Percentiles rank a stretch among this genome's conserved stretches.
phyloP scores from a whole-genome alignment of 345 rosid genomes.

The Aquilaria yunnanensis region DNA sequence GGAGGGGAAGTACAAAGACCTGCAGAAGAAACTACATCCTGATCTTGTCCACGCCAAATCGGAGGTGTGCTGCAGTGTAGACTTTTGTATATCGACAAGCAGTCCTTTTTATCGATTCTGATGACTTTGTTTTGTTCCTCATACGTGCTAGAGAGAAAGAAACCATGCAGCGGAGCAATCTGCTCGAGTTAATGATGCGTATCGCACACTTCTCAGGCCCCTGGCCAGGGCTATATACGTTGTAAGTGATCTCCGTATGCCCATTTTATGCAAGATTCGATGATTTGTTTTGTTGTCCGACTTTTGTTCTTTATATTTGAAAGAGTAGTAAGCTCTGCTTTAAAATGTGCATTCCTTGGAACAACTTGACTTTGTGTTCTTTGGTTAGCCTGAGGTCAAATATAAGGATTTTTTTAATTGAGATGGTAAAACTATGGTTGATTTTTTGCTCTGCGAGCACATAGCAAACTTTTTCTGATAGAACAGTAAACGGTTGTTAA shows the following conservation, averaged over 20 bases:
- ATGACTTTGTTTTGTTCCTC: neutral
- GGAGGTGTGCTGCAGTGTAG: slow-evolving; percentile 36
- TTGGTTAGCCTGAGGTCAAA: neutral
- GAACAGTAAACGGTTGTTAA: too few relatives aligned
- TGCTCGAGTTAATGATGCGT: slow-evolving; percentile 78
- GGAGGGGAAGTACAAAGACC: slow-evolving; percentile 65
- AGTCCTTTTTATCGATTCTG: slow-evolving; percentile 4
- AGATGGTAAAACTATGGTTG: too few relatives aligned
- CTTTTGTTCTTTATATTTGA: neutral
- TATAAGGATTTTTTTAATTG: neutral
- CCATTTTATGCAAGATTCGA: neutral
- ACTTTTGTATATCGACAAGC: neutral
- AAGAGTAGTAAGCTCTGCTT: neutral
- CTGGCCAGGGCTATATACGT: slow-evolving; percentile 74
- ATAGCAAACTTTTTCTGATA: too few relatives aligned
- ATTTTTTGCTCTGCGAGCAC: too few relatives aligned
- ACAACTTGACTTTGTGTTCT: neutral
- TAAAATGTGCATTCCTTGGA: neutral
- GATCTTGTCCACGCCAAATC: slow-evolving; percentile 95
- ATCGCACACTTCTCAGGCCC: slow-evolving; percentile 51
- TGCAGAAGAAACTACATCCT: slow-evolving; percentile 97
- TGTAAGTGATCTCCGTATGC: slow-evolving; percentile 34
- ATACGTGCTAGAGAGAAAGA: slow-evolving; percentile 47
- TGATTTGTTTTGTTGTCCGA: neutral
- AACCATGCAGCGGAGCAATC: slow-evolving; percentile 88